Conservation (phyloP, 2,329 filamentous ascomycete species). For the Colletotrichum orchidophilum region DNA sequence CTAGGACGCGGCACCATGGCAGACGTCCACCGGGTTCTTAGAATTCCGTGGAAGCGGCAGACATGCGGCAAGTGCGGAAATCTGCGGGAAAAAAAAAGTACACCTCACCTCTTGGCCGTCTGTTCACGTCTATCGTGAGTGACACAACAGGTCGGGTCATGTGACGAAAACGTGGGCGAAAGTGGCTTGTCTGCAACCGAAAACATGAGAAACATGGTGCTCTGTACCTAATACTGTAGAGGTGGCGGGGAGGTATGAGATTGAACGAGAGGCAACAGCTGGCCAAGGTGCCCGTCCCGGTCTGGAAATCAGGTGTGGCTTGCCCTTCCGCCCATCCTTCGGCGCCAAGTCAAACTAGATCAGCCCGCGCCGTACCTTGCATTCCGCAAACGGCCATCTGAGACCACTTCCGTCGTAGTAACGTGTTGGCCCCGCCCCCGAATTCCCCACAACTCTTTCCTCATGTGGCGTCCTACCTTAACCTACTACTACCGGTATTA, state of each 20-base stretch:
- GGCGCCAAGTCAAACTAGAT: slow-evolving; percentile 17
- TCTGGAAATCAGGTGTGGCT: slow-evolving; percentile 32
- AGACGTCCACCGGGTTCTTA: background rate
- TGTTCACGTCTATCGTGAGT: background rate
- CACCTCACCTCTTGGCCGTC: background rate
- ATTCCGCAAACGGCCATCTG: slow-evolving; percentile 27
- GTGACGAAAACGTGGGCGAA: slow-evolving; percentile 14
- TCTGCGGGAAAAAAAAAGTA: background rate
- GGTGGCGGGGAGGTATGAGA: background rate
- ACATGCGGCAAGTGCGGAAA: background rate
- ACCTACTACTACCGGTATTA: no score
- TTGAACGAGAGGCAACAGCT: background rate
- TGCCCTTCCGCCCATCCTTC: slow-evolving; percentile 16
- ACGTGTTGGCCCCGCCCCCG: background rate
- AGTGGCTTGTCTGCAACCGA: slow-evolving; percentile 15
- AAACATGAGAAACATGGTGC: slow-evolving; percentile 7
- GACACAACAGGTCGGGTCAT: background rate
- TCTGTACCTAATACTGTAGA: no score
- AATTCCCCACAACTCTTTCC: slow-evolving; percentile 9
- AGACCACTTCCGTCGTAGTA: slow-evolving; percentile 8
- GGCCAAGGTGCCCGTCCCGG: background rate
- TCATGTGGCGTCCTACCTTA: slow-evolving; percentile 12
- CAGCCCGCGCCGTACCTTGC: slow-evolving; percentile 24
- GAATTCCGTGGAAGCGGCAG: background rate
- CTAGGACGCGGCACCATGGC: background rate